Percentiles rank a stretch among this genome's conserved stretches.
Evolutionary conservation across 129 eudicot species (phyloP).

Genomic region (Helichrysum umbraculigerum): DNA sequence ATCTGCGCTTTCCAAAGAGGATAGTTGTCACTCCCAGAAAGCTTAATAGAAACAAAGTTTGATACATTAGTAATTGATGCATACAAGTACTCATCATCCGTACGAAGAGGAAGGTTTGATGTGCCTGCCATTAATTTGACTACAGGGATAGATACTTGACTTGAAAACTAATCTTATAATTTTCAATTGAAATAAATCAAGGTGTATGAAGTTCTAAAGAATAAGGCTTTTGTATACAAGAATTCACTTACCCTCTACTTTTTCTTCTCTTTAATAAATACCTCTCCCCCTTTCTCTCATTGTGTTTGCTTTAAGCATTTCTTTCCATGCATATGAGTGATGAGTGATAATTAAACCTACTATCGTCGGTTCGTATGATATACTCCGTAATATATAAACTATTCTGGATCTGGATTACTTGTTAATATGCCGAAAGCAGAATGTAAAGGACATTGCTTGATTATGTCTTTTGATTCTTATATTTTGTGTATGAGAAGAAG

Average conservation of each 20-base stretch:
- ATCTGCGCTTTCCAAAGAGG: no score
- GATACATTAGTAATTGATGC: no score
- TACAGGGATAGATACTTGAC: conserved; percentile 20
- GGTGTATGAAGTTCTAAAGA: background rate
- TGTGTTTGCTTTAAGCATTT: background rate
- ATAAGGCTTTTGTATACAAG: conserved; percentile 19
- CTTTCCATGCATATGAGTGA: conserved; percentile 7
- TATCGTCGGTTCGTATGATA: background rate
- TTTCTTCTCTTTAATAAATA: background rate
- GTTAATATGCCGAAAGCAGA: conserved; percentile 2
- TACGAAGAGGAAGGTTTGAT: no score
- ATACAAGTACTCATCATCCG: no score
- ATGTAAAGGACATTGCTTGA: conserved; percentile 4
- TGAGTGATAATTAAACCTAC: conserved; percentile 7
- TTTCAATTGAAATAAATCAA: background rate
- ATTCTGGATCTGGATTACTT: background rate
- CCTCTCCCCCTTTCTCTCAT: background rate
- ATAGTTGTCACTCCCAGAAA: no score
- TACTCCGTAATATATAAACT: background rate
- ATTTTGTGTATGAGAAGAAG: background rate
- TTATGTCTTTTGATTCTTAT: background rate
- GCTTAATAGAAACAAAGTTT: no score
- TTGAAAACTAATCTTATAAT: conserved; percentile 5
- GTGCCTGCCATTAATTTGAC: no score
- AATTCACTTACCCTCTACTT: conserved; percentile 1